These are phyloP conservation scores for Entrophospora sp. DNA, from an alignment of 192 early-diverging fungal species.

Conservation along the genomic window DNA sequence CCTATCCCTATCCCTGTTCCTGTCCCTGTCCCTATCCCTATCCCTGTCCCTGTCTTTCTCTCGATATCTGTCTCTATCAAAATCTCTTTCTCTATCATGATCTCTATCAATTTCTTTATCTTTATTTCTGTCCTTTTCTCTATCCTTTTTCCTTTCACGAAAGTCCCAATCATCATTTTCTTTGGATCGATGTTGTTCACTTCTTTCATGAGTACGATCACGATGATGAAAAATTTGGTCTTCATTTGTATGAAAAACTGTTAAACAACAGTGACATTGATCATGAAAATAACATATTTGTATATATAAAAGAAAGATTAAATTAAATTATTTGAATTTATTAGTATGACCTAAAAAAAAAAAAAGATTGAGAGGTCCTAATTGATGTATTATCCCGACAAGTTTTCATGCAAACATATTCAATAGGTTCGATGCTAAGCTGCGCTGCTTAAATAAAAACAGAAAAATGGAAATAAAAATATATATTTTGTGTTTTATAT, in stretches of 20 bases:
- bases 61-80: conserved; percentile 27
- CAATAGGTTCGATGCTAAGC: conserved; percentile 19
- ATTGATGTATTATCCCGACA: conserved; percentile 6
- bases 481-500: neutral
- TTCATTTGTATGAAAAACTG: neutral
- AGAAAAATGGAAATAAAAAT: neutral
- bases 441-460: conserved; percentile 20
- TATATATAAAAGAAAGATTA: conserved; percentile 13
- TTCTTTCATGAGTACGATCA: conserved; percentile 29
- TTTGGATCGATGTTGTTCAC: conserved; percentile 23
- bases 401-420: conserved; percentile 11
- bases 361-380: conserved; percentile 11
- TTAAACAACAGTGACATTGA: neutral
- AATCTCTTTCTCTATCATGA: conserved; percentile 32
- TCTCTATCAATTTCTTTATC: too few species aligned
- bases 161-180: conserved; percentile 31
- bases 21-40: conserved; percentile 19
- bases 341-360: conserved; percentile 24
- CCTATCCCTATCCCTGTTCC: conserved; percentile 37
- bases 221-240: conserved; percentile 18
- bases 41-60: conserved; percentile 31
- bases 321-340: conserved; percentile 13
- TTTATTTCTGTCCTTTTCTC: conserved; percentile 11
- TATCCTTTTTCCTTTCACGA: conserved; percentile 27
- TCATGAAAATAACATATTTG: neutral